Base-by-base conservation (phyloP, 345 rosid genomes). In the Brassica cretica region DNA sequence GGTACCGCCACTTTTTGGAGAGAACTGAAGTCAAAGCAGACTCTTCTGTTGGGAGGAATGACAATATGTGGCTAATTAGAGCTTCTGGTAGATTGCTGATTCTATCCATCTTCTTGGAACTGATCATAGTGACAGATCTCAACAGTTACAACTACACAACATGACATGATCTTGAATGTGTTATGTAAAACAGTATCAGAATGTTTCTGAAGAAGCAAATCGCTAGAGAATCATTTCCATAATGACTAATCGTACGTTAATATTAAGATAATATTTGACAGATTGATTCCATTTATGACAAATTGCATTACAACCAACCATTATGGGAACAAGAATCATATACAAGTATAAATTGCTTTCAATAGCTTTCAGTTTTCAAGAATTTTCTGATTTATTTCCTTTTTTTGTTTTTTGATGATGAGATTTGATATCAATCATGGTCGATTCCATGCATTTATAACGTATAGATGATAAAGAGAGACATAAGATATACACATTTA, bases 1-100 rank as follows among this genome's bases (percentile, higher is more conserved):
- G 51, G 16, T 33, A 66, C 0, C 78, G 27, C 71, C 71, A 74
- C 2, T 21, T 74, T 35, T 53, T 74, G 0, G 77, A 64, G 25
- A 74, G 71, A n/a, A 74, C 12, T 5, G 71, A 74, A 53, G 77
- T 74, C 55, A 53, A 6, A 65, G 77, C 77, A 33, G 64, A 19
- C 0, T 65, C 77, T 74, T 74, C 37, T 8, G 15, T 74, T 37
- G 71, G 25, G 15, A 65, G 77, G 15, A 74, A 74, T 14, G 77
- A 74, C 77, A 74, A 53, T 0, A 74, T 74, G 77, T 53, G 77
- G 51, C 64, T 33, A 33, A 74, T 8, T 6, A 74, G 55, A 64
- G 64, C 64, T 53, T 74, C 65, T 19, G 71, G 71, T 64, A 74
- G 53, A 14, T 3, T 53, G 63, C 64, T 74, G 71, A 65, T 65